Base-by-base conservation (phyloP, 108 stramenopile genomes). In the Nannochloropsis granulata region DNA sequence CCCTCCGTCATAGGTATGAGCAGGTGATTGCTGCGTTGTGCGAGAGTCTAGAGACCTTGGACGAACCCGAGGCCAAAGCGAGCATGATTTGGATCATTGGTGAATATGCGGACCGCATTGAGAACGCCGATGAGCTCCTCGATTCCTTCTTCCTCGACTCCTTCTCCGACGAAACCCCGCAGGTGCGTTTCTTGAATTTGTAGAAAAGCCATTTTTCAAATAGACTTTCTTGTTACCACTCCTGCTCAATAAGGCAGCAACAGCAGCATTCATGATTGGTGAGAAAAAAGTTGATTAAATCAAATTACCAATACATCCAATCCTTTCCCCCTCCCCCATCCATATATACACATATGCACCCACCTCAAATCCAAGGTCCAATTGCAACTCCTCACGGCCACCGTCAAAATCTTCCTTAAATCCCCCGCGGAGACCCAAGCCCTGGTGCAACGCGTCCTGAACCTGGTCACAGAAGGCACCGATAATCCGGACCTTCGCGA, bases 1-100 rank as follows among this genome's bases (percentile, higher is more conserved):
- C 34, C 34, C 34, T 34, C 34, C 34, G 5, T 34, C 34, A 34
- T 34, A 34, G 34, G 34, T 99, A 99, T 90, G 99, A 99, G 88
- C 89, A 89, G 84, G 95, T 99, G 89, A 99, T 99, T 90, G 97
- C 95, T 44, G 96, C 96, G 9, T 91, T 99, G 12, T 99, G 99
- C 88, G 98, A 99, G 87, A 97, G 97, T 88, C 89, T 99, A 13
- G 99, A 98, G 91, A 96, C 96, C 12, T 88, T 99, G 71, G 99
- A 99, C 88, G 99, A 99, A 90, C 99, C 99, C 0, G 93, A 97
- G 86, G 99, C 99, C 34, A 98, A 98, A 91, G 98, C 97, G 11
- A 89, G 91, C 79, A 98, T 99, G 95, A 93, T 99, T 85, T 99
- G 99, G 99, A 99, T 99, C 86, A 96, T 99, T 90, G 99, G 99